Conservation (phyloP, 140 eudicot genomes). For the Stevia rebaudiana region DNA sequence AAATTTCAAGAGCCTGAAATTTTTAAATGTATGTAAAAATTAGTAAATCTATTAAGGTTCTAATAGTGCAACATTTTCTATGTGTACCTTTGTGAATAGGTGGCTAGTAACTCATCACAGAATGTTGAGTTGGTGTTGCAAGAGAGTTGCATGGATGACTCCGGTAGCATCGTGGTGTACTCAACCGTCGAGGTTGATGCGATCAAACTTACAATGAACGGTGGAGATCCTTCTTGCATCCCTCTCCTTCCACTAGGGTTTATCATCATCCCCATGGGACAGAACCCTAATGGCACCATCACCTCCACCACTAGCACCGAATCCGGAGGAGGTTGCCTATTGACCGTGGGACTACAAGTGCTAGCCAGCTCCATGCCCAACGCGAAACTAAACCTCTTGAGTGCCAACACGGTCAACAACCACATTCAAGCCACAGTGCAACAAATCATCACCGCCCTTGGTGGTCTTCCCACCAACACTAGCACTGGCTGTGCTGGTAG, state of each 20-base stretch:
- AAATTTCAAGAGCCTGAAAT: no score
- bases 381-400: constrained; percentile 76
- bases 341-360: constrained; percentile 86
- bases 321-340: constrained; percentile 52
- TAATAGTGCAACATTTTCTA: neutral
- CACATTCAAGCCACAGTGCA: constrained; percentile 63
- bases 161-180: constrained; percentile 86
- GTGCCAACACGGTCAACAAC: constrained; percentile 74
- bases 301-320: neutral
- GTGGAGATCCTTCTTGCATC: constrained; percentile 83
- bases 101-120: constrained; percentile 95
- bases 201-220: constrained; percentile 74
- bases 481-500: neutral
- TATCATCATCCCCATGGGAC: constrained; percentile 46
- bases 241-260: constrained; percentile 93
- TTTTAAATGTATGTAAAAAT: no score
- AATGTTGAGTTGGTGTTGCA: constrained; percentile 84
- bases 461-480: constrained; percentile 13
- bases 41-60: neutral
- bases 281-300: constrained; percentile 25
- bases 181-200: constrained; percentile 77
- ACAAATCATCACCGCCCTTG: constrained; percentile 63
- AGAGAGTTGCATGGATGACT: constrained; percentile 89
- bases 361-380: constrained; percentile 71
- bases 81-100: constrained; percentile 42